Evolutionary conservation across 2,329 filamentous ascomycete species (phyloP), one percentile per base, ranked within the genome.

Genomic region (Triangularia setosa): DNA sequence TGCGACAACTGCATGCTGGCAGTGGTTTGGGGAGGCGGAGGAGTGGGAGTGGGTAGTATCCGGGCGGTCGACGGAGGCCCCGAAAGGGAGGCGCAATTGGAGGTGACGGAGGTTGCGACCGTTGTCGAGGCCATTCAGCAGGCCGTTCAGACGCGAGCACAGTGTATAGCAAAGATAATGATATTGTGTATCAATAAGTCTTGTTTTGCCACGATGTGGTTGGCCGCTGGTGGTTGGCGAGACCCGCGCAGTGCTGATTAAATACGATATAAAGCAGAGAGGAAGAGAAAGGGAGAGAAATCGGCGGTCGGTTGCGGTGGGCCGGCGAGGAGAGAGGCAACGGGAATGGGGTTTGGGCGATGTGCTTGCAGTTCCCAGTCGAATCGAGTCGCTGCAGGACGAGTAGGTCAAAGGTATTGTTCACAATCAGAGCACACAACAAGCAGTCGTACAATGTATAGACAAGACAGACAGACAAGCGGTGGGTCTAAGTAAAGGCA

Each of bases 71-170:
- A 52, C 53, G 68, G 44, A 57, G 64, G 60, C 30, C 61, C 63
- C 21, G 72, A 71, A 58, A 71, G 69, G 60, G 72, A 72, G 52
- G 71, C 61, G 65, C 69, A 68, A 40, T 66, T 67, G 62, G 52
- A 25, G 11, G 56, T 27, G 70, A 67, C 68, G 35, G 70, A 64
- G 58, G 74, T 73, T 58, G 75, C 75, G 64, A 78, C 68, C 35
- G 73, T 75, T 35, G 76, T 73, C 66, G 76, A 78, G 70, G 78
- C 76, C 77, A 79, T 78, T 67, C 65, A 73, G 73, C 69, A 66
- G 57, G 61, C 65, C 70, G 70, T 69, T 55, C 60, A 68, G 58
- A 54, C 4, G 3, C 6, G 7, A 18, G n/a, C 21, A 21, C 23
- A 35, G 40, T 44, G 16, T 27, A n/a, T n/a, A n/a, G n/a, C n/a